Percentiles rank a stretch among this genome's conserved stretches.
phyloP scores from a whole-genome alignment of 2,329 filamentous ascomycete species.

The Neofusicoccum laricinum region DNA sequence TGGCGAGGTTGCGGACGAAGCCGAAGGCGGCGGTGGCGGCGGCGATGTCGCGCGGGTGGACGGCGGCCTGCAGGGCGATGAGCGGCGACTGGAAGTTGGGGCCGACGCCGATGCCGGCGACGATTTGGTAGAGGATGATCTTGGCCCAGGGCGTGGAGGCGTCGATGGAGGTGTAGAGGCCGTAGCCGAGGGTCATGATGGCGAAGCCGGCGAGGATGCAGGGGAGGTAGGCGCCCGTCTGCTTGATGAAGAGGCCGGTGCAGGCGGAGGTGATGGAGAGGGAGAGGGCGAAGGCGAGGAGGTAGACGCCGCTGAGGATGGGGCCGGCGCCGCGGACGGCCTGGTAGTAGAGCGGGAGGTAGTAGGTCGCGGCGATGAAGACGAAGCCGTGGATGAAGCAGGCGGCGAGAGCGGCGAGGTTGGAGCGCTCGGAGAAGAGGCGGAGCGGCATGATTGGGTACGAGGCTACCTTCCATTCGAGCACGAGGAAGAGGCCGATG shows the following conservation, averaged over 20 bases:
- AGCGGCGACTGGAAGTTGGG: conserved; percentile 69
- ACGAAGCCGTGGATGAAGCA: conserved; percentile 73
- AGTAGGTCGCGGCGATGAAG: conserved; percentile 77
- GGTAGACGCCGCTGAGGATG: conserved; percentile 70
- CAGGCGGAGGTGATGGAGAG: conserved; percentile 61
- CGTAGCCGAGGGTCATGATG: conserved; percentile 38
- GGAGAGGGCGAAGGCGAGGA: conserved; percentile 67
- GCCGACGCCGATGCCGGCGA: conserved; percentile 50
- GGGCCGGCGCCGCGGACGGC: conserved; percentile 66
- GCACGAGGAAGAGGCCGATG: conserved; percentile 64
- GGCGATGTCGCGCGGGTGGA: conserved; percentile 63
- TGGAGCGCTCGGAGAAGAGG: conserved; percentile 66
- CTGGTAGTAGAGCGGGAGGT: conserved; percentile 83
- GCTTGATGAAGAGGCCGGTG: conserved; percentile 52
- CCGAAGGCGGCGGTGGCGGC: conserved; percentile 65
- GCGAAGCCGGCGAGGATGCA: conserved; percentile 36
- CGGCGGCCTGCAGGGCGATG: conserved; percentile 64
- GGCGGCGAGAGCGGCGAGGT: conserved; percentile 62
- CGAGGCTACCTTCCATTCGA: conserved; percentile 69
- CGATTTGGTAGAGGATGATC: conserved; percentile 39
- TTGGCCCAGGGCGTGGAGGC: conserved; percentile 35
- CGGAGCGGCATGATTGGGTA: conserved; percentile 76
- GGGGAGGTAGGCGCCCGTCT: conserved; percentile 44
- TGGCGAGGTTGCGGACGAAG: conserved; percentile 67
- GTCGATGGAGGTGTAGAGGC: conserved; percentile 36